Base-by-base conservation (phyloP, 768 basidiomycete species). In the Kwoniella sp. region DNA sequence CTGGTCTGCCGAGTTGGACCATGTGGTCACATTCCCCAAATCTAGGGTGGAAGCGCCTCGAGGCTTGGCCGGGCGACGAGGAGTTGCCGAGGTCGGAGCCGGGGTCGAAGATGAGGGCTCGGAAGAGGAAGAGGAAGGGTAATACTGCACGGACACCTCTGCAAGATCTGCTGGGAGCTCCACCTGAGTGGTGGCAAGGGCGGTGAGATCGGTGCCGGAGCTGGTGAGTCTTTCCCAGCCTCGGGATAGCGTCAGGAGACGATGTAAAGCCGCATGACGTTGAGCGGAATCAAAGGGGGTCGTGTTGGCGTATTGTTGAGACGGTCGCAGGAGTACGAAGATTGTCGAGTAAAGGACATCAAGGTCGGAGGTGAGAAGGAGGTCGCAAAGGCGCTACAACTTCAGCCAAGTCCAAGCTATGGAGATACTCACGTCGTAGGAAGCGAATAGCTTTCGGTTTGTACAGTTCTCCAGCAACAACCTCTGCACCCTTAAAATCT, bases 391-490 rank as follows among this genome's bases (percentile, higher is more conserved):
- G 66, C 93, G 90, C 95, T 99, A 76, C 17, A 29, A 17, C 13
- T 26, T 62, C 12, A 66, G 54, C 50, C 30, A 30, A 1, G 4
- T 67, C 41, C 60, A 67, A 57, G 15, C 1, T 51, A 22, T 25
- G 23, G 15, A 38, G 34, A n/a, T 4, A 84, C 93, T 82, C 82
- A 98, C 95, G 79, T 99, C 96, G 81, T 96, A 99, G 3, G 93
- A 95, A 66, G 87, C 88, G 82, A 89, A 99, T 63, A 93, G 90
- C 84, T 97, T 98, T 75, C 96, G 85, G 79, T 95, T 98, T 45
- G 96, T 99, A 53, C 93, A 95, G 80, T 97, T 96, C 83, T 98
- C 96, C 74, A 99, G 84, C 57, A 99, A 83, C 41, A 98, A 82
- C 67, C 91, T 86, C 83, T 93, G 88, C 70, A 99, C 93, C 70